These are phyloP conservation scores for Tetracladium maxilliforme DNA, from an alignment of 2,329 filamentous ascomycete genomes.

Conservation along the genomic window DNA sequence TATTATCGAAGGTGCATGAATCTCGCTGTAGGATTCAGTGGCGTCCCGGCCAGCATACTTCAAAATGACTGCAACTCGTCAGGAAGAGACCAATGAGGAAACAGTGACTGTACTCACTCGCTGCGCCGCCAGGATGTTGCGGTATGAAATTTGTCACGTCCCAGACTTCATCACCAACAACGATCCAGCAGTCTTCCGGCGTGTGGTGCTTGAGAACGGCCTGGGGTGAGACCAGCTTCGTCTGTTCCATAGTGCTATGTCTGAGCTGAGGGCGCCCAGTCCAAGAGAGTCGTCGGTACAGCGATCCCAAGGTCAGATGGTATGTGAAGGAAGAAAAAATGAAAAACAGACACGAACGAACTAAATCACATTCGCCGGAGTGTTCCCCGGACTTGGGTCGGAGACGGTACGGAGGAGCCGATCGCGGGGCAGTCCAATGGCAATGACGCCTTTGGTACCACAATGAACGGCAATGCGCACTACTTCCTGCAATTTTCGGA, in stretches of 20 bases:
- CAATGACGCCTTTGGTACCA: too few relatives aligned
- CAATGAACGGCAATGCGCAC: too few relatives aligned
- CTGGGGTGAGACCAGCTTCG: constrained; percentile 19
- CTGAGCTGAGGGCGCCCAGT: too few relatives aligned
- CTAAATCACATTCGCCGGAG: too few relatives aligned
- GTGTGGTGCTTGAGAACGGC: constrained; percentile 33
- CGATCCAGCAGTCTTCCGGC: constrained; percentile 45
- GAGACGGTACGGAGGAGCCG: too few relatives aligned
- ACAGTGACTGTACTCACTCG: constrained; percentile 20
- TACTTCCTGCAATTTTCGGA: too few relatives aligned
- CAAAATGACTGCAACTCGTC: constrained; percentile 22
- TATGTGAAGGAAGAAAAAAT: too few relatives aligned
- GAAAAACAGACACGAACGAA: too few relatives aligned
- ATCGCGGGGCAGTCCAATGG: too few relatives aligned
- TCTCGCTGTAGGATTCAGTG: constrained; percentile 32
- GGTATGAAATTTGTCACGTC: constrained; percentile 51
- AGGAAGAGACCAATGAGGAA: constrained; percentile 1
- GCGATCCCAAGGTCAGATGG: too few relatives aligned
- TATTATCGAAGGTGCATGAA: constrained; percentile 32
- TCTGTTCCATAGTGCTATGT: constrained; percentile 17
- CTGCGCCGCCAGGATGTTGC: constrained; percentile 45
- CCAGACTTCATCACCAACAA: constrained; percentile 52
- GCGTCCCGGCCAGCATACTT: constrained; percentile 37
- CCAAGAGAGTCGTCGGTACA: too few relatives aligned
- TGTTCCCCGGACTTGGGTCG: too few relatives aligned